Conservation (phyloP, 805 yeast genomes). For the Wickerhamomyces queroliae region DNA sequence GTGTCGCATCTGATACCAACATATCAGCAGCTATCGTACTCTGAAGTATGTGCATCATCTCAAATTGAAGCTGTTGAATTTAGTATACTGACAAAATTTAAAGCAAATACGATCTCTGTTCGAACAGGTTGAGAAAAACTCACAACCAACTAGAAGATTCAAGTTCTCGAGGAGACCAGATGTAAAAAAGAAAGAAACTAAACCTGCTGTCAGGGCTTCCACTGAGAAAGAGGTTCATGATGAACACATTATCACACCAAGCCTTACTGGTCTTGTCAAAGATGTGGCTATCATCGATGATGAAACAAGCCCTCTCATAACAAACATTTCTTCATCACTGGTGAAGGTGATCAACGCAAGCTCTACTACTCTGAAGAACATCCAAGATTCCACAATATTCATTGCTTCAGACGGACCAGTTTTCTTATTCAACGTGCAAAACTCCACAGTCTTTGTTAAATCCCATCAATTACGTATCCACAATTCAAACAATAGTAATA, state of each 20-base stretch:
- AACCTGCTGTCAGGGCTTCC: background rate
- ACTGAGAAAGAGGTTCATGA: background rate
- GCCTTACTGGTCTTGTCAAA: background rate
- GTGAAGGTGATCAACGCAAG: slow-evolving; percentile 2
- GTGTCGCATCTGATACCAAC: slow-evolving; percentile 15
- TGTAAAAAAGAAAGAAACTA: slow-evolving; percentile 2
- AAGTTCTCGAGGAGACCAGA: slow-evolving; percentile 2
- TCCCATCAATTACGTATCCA: slow-evolving; percentile 21
- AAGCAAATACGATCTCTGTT: slow-evolving; percentile 5
- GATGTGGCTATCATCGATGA: background rate
- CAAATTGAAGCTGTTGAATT: background rate
- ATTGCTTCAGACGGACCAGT: slow-evolving; percentile 13
- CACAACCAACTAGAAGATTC: slow-evolving; percentile 7
- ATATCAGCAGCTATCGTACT: slow-evolving; percentile 17
- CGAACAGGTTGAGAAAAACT: background rate
- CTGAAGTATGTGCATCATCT: slow-evolving; percentile 3
- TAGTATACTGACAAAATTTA: background rate
- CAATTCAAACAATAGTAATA: slow-evolving; percentile 4
- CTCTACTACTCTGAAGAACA: slow-evolving; percentile 10
- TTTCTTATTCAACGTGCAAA: slow-evolving; percentile 7
- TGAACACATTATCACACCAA: background rate
- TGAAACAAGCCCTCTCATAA: slow-evolving; percentile 3
- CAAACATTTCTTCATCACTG: slow-evolving; percentile 7
- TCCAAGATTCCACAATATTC: slow-evolving; percentile 7
- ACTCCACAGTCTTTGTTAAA: slow-evolving; percentile 9